These are phyloP conservation scores for Obelidium mucronatum DNA, from an alignment of 192 early-diverging fungal species.

Conservation along the genomic window DNA sequence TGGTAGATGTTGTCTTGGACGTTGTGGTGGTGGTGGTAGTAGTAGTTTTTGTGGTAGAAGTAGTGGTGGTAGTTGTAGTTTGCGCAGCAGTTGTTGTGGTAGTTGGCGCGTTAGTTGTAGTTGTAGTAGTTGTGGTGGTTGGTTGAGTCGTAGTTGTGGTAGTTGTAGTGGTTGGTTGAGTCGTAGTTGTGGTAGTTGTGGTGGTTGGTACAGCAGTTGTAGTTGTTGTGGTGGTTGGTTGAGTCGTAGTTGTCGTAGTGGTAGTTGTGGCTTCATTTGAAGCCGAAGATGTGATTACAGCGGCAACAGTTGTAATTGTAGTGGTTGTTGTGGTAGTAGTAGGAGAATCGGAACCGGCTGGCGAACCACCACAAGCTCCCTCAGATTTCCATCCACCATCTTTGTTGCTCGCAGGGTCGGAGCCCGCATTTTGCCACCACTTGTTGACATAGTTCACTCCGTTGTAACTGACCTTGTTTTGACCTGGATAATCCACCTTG, in stretches of 20 bases:
- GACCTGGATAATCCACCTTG: not conserved
- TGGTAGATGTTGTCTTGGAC: not conserved
- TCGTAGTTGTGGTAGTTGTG: no score
- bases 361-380: no score
- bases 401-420: slow-evolving; percentile 13
- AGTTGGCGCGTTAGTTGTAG: not conserved
- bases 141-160: not conserved
- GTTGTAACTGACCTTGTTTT: not conserved
- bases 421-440: slow-evolving; percentile 5
- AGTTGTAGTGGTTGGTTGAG: not conserved
- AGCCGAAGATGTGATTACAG: no score
- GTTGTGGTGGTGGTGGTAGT: not conserved
- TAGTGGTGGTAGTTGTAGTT: not conserved
- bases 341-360: no score
- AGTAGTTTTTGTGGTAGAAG: no score
- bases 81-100: not conserved
- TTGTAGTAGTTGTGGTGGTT: not conserved
- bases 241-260: no score
- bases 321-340: no score
- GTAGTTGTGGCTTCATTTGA: no score
- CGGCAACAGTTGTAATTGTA: no score
- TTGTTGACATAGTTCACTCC: not conserved
- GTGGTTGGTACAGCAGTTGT: no score
- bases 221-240: no score
- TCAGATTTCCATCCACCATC: slow-evolving; percentile 27